phyloP scores from a whole-genome alignment of 2,329 filamentous ascomycete genomes.

The Emergomyces pasteurianus region DNA sequence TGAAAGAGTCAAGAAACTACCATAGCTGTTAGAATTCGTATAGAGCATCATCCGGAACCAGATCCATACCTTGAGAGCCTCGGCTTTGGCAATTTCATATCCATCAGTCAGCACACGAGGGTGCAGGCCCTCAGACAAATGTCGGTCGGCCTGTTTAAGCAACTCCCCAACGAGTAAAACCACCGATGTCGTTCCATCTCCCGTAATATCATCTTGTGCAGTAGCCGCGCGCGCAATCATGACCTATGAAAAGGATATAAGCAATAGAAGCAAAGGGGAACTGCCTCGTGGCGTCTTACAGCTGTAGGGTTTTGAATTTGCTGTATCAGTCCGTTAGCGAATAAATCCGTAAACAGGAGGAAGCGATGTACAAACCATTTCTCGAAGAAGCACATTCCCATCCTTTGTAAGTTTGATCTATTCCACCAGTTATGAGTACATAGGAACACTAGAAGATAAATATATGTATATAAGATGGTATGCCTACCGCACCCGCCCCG shows the following conservation, averaged over 20 bases:
- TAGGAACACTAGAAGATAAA: slow-evolving; percentile 11
- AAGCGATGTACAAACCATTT: slow-evolving; percentile 41
- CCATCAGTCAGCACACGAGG: slow-evolving; percentile 94
- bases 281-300: slow-evolving; percentile 36
- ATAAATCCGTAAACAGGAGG: not conserved
- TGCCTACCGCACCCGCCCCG: slow-evolving; percentile 46
- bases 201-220: slow-evolving; percentile 95
- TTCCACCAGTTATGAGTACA: slow-evolving; percentile 13
- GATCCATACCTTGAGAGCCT: slow-evolving; percentile 63
- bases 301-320: slow-evolving; percentile 99
- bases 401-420: slow-evolving; percentile 99
- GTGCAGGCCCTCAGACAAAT: slow-evolving; percentile 94
- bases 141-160: slow-evolving; percentile 91
- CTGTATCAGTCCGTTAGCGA: slow-evolving; percentile 27
- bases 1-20: slow-evolving; percentile 88
- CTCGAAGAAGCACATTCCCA: slow-evolving; percentile 69
- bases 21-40: slow-evolving; percentile 3
- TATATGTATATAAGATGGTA: not conserved
- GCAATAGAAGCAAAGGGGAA: slow-evolving; percentile 3
- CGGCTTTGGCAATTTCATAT: slow-evolving; percentile 90
- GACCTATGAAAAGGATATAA: slow-evolving; percentile 31
- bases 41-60: slow-evolving; percentile 3
- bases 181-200: slow-evolving; percentile 93
- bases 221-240: slow-evolving; percentile 76
- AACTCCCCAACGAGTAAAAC: slow-evolving; percentile 93